A percentile compares a stretch with the other conserved stretches of the same genome.
phyloP scores from a whole-genome alignment of 2,329 filamentous ascomycete species.

The Penicillium olsonii region DNA sequence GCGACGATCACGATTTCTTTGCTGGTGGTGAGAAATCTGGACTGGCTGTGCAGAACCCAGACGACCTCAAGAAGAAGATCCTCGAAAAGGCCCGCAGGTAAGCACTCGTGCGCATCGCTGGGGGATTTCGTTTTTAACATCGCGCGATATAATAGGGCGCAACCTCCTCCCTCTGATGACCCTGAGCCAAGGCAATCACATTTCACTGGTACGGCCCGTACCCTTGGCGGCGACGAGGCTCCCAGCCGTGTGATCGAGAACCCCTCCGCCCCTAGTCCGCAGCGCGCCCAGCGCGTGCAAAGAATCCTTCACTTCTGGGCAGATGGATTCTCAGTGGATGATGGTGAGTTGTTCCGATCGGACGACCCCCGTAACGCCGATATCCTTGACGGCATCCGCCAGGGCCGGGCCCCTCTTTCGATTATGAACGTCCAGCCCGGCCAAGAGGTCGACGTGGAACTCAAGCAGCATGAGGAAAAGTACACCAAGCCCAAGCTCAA shows the following conservation, averaged over 20 bases:
- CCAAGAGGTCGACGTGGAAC: slow-evolving; percentile 66
- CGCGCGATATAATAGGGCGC: slow-evolving; percentile 26
- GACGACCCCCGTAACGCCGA: slow-evolving; percentile 64
- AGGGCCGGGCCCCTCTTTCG: slow-evolving; percentile 62
- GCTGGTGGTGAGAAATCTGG: slow-evolving; percentile 68
- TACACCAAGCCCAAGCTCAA: slow-evolving; percentile 64
- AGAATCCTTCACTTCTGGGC: slow-evolving; percentile 65
- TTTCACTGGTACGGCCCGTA: slow-evolving; percentile 64
- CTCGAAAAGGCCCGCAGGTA: slow-evolving; percentile 49
- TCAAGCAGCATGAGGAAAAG: slow-evolving; percentile 65
- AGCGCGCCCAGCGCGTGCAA: slow-evolving; percentile 53
- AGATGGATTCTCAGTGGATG: slow-evolving; percentile 67
- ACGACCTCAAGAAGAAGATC: slow-evolving; percentile 55
- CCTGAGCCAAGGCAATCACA: slow-evolving; percentile 43
- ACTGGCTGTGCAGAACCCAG: slow-evolving; percentile 67
- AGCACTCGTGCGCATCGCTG: not conserved
- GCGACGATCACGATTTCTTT: slow-evolving; percentile 60
- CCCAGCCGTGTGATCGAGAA: slow-evolving; percentile 60
- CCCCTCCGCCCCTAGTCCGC: slow-evolving; percentile 45
- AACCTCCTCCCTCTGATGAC: slow-evolving; percentile 44
- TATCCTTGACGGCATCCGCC: slow-evolving; percentile 64
- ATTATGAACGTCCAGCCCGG: slow-evolving; percentile 64
- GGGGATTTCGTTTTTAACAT: not conserved
- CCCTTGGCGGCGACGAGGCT: slow-evolving; percentile 65
- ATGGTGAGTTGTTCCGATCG: slow-evolving; percentile 63